Evolutionary conservation across 345 rosid genomes (phyloP).

Genomic region (Moricandia arvensis): DNA sequence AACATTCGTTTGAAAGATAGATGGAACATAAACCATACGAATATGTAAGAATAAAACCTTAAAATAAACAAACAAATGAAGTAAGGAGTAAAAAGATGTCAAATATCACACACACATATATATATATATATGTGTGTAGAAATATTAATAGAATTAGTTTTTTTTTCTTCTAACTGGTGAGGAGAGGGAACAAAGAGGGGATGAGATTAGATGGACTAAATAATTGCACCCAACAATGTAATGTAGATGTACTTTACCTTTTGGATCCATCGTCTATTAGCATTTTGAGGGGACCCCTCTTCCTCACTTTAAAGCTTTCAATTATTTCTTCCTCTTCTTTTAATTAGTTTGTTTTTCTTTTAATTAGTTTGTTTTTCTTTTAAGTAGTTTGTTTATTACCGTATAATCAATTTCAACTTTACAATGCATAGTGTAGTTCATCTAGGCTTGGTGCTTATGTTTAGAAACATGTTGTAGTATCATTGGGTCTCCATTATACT

Average conservation of each 20-base stretch:
- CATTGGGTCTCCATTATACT: conserved; percentile 35
- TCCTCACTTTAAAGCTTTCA: conserved; percentile 35
- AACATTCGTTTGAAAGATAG: background rate
- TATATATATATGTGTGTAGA: background rate
- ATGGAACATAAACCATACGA: conserved; percentile 8
- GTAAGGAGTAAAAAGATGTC: conserved; percentile 10
- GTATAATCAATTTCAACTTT: background rate
- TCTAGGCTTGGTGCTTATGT: conserved; percentile 40
- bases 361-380: no score
- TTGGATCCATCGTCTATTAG: conserved; percentile 55
- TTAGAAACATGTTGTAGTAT: conserved; percentile 38
- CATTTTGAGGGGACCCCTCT: conserved; percentile 46
- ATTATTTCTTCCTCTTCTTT: conserved; percentile 27
- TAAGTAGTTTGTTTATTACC: no score
- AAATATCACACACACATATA: background rate
- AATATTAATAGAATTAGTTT: background rate
- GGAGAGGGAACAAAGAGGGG: conserved; percentile 43
- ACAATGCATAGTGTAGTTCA: conserved; percentile 13
- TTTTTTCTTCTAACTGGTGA: background rate
- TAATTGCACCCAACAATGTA: conserved; percentile 64
- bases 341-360: background rate
- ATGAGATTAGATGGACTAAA: conserved; percentile 51
- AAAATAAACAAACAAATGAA: conserved; percentile 26
- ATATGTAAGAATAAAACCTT: conserved; percentile 18
- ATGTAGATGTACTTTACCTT: conserved; percentile 57